Conservation (phyloP, 305 asterid genomes). For the Fraxinus latifolia region DNA sequence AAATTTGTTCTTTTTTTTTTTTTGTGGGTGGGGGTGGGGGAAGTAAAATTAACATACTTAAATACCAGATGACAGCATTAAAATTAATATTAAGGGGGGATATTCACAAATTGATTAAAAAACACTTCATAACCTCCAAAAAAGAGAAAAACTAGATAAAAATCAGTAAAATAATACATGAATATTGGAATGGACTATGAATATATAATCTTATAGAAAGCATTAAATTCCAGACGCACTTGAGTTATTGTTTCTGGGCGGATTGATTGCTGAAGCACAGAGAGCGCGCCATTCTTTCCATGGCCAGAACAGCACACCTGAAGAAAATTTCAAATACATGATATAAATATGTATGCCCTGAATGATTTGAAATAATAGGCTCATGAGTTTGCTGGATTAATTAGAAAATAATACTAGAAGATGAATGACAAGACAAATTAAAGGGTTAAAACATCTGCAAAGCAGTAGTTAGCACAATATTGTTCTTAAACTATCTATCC, state of each 20-base stretch:
- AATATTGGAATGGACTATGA: slow-evolving; percentile 4
- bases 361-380: slow-evolving; percentile 18
- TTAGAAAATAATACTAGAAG: slow-evolving; percentile 8
- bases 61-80: neutral
- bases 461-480: slow-evolving; percentile 19
- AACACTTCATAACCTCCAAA: slow-evolving; percentile 24
- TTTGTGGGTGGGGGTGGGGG: neutral
- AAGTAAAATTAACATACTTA: neutral
- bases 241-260: slow-evolving; percentile 96
- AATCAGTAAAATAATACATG: slow-evolving; percentile 18
- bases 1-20: neutral
- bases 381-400: neutral
- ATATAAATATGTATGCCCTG: neutral
- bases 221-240: slow-evolving; percentile 40
- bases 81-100: neutral
- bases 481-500: slow-evolving; percentile 9
- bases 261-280: slow-evolving; percentile 86
- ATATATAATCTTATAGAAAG: slow-evolving; percentile 18
- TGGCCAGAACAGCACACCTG: slow-evolving; percentile 99
- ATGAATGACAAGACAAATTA: slow-evolving; percentile 5
- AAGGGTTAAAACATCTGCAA: slow-evolving; percentile 7
- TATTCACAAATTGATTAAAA: slow-evolving; percentile 10
- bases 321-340: slow-evolving; percentile 29
- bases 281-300: slow-evolving; percentile 92
- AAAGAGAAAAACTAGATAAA: slow-evolving; percentile 4